Conservation (phyloP, 345 rosid genomes). For the Eucalyptus sideroxylon region DNA sequence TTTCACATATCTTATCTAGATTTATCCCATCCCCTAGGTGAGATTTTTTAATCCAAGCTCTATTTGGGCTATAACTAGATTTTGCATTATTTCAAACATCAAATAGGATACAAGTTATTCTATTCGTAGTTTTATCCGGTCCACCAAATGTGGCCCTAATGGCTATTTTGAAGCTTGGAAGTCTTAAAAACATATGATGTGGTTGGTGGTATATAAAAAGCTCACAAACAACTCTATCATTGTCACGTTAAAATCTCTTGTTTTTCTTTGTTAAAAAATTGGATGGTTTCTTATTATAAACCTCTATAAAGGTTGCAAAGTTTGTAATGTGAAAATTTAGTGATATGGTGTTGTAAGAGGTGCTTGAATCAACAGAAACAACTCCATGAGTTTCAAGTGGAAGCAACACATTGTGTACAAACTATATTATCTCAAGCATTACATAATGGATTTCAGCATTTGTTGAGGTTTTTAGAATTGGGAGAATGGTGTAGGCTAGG, state of each 20-base stretch:
- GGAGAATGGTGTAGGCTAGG: background rate
- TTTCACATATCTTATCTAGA: background rate
- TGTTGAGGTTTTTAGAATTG: background rate
- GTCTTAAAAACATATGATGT: background rate
- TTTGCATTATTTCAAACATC: too few relatives aligned
- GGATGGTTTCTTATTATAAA: background rate
- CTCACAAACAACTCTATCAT: background rate
- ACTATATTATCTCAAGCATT: background rate
- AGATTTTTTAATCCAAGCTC: too few relatives aligned
- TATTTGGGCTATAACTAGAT: fast-evolving
- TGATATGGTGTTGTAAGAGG: background rate
- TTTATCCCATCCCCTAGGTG: fast-evolving
- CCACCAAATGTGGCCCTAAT: background rate
- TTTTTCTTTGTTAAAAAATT: background rate
- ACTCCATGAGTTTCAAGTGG: background rate
- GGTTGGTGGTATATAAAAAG: background rate
- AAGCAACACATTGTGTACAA: background rate
- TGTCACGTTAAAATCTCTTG: background rate
- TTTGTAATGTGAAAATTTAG: too few relatives aligned
- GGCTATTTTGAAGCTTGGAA: background rate
- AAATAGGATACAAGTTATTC: background rate
- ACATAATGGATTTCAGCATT: background rate
- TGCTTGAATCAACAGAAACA: background rate
- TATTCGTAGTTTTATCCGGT: fast-evolving
- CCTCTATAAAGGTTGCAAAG: background rate